phyloP scores from a whole-genome alignment of 495 filamentous ascomycete species.

The Trichoderma gamsii region DNA sequence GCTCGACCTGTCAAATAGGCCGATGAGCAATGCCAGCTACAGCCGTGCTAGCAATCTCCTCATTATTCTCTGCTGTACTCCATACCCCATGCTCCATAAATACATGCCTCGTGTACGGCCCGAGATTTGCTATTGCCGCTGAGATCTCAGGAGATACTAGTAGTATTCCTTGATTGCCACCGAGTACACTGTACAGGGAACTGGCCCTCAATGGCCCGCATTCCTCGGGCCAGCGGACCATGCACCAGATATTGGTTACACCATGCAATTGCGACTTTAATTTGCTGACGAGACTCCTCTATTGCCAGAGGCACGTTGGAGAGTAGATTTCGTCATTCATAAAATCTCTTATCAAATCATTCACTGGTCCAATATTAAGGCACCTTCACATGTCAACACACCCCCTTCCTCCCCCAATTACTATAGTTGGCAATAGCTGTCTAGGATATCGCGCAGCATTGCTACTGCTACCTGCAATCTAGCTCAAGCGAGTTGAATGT shows the following conservation, averaged over 20 bases:
- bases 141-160: neutral
- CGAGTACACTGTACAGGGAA: neutral
- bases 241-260: neutral
- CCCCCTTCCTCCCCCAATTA: neutral
- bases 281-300: too few relatives aligned
- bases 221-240: constrained; percentile 2
- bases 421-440: neutral
- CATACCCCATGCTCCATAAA: neutral
- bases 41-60: neutral
- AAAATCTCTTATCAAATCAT: neutral
- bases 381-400: neutral
- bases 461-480: neutral
- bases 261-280: neutral
- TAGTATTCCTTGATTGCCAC: neutral
- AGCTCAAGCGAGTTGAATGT: neutral
- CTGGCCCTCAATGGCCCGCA: neutral
- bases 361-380: neutral
- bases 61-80: neutral
- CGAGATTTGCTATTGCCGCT: neutral
- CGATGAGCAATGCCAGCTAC: neutral
- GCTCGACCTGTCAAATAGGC: too few relatives aligned
- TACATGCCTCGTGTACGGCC: neutral
- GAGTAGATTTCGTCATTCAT: neutral
- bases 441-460: neutral
- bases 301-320: too few relatives aligned